A percentile compares a stretch with the other conserved stretches of the same genome.
These are phyloP conservation scores for Zygosaccharomyces siamensis DNA, from an alignment of 805 yeast genomes.

Conservation along the genomic window DNA sequence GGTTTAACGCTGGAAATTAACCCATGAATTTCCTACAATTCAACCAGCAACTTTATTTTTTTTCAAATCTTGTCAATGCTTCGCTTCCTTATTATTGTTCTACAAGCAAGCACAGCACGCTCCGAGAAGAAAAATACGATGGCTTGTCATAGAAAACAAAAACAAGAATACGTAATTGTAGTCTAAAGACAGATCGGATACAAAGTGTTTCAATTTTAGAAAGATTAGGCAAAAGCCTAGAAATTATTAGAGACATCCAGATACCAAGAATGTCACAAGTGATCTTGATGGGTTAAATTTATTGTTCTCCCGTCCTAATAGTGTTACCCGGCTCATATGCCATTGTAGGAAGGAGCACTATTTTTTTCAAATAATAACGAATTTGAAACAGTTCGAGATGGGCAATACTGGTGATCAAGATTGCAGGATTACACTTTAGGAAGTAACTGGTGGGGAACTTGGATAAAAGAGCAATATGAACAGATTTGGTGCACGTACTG, in stretches of 20 bases:
- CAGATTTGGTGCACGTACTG: constrained; percentile 10
- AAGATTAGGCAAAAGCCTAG: too few species aligned
- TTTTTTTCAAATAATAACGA: not conserved
- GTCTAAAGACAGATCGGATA: not conserved
- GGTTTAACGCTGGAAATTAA: not conserved
- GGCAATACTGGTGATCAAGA: not conserved
- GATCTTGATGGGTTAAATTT: not conserved
- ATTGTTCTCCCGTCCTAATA: not conserved
- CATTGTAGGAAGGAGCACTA: not conserved
- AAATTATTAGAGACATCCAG: not conserved
- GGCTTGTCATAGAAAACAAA: not conserved
- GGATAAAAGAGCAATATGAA: constrained; percentile 6
- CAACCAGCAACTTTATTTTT: constrained; percentile 2
- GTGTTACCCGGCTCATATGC: constrained; percentile 1
- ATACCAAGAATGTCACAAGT: not conserved
- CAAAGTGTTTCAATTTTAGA: not conserved
- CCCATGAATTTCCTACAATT: not conserved
- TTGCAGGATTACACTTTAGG: not conserved
- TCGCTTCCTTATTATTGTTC: not conserved
- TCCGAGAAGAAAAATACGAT: constrained; percentile 1
- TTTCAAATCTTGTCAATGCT: not conserved
- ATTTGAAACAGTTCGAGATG: constrained; percentile 2
- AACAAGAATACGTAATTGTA: not conserved
- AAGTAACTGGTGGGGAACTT: not conserved
- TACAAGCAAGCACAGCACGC: not conserved